Percentiles rank a stretch among this genome's conserved stretches.
Evolutionary conservation across 148 eudicot species (phyloP).

Genomic region (Tetragonia tetragonoides): DNA sequence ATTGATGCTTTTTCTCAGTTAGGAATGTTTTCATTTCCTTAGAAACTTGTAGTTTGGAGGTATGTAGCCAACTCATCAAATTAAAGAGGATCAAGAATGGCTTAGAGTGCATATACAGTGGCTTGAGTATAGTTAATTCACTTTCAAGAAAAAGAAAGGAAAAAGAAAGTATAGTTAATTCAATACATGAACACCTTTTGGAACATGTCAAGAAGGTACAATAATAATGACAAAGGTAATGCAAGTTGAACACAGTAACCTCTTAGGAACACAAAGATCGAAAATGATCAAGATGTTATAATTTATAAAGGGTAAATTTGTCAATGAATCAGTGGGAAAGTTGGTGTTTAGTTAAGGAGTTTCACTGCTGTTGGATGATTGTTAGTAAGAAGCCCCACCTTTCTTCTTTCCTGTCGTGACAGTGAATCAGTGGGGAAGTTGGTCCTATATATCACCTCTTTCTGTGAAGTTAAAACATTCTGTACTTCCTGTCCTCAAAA

Average conservation of each 20-base stretch:
- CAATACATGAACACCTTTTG: neutral
- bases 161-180: neutral
- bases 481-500: neutral
- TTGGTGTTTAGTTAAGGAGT: neutral
- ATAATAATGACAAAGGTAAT: neutral
- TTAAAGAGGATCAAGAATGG: neutral
- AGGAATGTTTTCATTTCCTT: neutral
- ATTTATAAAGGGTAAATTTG: neutral
- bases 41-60: neutral
- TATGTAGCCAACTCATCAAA: neutral
- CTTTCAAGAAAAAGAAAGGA: too few relatives aligned
- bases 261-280: neutral
- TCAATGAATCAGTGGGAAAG: neutral
- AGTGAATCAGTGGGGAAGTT: neutral
- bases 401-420: neutral
- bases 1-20: too few relatives aligned
- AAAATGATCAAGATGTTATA: too few relatives aligned
- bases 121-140: neutral
- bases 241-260: neutral
- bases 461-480: neutral
- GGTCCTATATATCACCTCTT: slow-evolving; percentile 11
- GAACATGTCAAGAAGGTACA: neutral
- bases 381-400: neutral
- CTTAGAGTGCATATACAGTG: neutral
- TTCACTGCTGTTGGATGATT: neutral